phyloP scores from a whole-genome alignment of 2,329 filamentous ascomycete species.

The Coniochaeta sp. region DNA sequence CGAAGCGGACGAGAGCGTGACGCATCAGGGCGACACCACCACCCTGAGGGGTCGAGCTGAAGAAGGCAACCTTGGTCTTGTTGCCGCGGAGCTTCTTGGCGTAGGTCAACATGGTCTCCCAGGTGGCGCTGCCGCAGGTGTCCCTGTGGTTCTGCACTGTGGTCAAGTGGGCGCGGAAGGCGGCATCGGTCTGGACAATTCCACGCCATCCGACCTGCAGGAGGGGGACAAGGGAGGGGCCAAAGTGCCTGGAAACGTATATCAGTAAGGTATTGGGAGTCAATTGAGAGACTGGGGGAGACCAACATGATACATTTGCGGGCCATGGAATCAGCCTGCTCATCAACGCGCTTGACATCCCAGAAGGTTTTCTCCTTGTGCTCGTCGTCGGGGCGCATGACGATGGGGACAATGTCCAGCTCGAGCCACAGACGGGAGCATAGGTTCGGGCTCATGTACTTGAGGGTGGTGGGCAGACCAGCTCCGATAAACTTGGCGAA shows the following conservation, averaged over 20 bases:
- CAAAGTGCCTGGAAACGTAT: slow-evolving; percentile 51
- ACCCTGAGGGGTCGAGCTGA: slow-evolving; percentile 75
- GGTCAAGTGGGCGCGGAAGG: slow-evolving; percentile 54
- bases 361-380: slow-evolving; percentile 36
- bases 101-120: slow-evolving; percentile 58
- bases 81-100: slow-evolving; percentile 55
- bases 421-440: slow-evolving; percentile 69
- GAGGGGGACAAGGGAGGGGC: slow-evolving; percentile 63
- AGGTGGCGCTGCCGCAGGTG: slow-evolving; percentile 56
- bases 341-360: slow-evolving; percentile 59
- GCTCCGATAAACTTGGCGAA: slow-evolving; percentile 68
- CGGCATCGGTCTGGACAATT: slow-evolving; percentile 63
- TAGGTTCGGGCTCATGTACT: slow-evolving; percentile 54
- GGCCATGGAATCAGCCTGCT: slow-evolving; percentile 75
- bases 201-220: slow-evolving; percentile 62
- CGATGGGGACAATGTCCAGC: slow-evolving; percentile 67
- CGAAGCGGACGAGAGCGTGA: slow-evolving; percentile 68
- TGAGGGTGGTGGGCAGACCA: slow-evolving; percentile 57
- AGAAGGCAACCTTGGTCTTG: slow-evolving; percentile 63
- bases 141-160: slow-evolving; percentile 50
- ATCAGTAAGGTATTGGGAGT: slow-evolving; percentile 8
- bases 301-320: slow-evolving; percentile 63
- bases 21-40: slow-evolving; percentile 78
- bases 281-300: background rate
- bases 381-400: slow-evolving; percentile 45